Evolutionary conservation across 257 asterid species (phyloP), one percentile per base, ranked within the genome.

Genomic region (Nicotiana tomentosiformis): DNA sequence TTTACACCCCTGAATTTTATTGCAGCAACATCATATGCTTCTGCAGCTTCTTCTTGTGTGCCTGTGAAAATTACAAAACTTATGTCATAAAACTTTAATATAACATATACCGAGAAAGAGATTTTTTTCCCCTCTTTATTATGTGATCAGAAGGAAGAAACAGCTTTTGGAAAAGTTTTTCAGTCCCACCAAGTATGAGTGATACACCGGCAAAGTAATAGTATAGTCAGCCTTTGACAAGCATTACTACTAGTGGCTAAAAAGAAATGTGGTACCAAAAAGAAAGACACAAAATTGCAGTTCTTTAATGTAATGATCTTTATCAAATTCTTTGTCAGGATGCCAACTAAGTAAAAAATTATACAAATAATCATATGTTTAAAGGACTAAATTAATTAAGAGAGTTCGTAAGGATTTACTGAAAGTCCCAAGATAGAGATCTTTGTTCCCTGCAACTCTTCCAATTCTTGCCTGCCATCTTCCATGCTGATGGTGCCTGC

Each of bases 391-490:
- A 39, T 70, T 14, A 64, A 18, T 64, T 23, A 17, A 15, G 17
- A 67, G 26, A 62, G 61, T 18, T 10, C 0, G 33, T 51, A 23
- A 51, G 49, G 2, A 68, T 85, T 86, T 77, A 89, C 92, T 85
- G 30, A 89, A 89, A 8, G 92, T 89, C 35, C 92, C 92, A 17
- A 89, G 92, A 86, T 89, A 89, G 32, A 89, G 89, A 84, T 89
- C 92, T 65, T 89, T 89, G 84, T 89, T 89, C 43, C 92, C 92
- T 0, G 92, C 88, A 77, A 89, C 92, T 56, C 92, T 89, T 64
- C 92, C 92, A 20, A 89, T 89, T 72, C 92, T 76, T 6, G 92
- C 92, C 68, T 89, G 91, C 92, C 92, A 89, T 66, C 91, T 84
- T 82, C 92, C 92, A 83, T 89, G 92, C 15, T 89, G 92, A 86